These are phyloP conservation scores for Scorias spongiosa DNA, from an alignment of 2,329 filamentous ascomycete species.

Conservation along the genomic window DNA sequence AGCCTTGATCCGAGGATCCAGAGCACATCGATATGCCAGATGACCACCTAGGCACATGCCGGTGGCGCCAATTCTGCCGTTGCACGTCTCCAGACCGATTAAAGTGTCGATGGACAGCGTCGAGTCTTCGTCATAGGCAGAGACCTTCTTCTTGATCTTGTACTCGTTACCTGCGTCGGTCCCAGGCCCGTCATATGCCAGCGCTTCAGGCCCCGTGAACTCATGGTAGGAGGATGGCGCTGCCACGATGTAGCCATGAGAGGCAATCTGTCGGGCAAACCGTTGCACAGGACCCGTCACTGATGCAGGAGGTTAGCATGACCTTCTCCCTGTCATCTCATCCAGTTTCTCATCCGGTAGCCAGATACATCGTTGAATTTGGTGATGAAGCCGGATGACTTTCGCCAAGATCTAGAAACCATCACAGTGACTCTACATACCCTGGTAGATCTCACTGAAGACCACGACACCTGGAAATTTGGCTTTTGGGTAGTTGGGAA, in stretches of 20 bases:
- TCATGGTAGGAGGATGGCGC: slow-evolving; percentile 88
- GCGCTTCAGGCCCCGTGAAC: slow-evolving; percentile 69
- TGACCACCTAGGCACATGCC: slow-evolving; percentile 94
- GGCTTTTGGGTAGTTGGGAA: slow-evolving; percentile 75
- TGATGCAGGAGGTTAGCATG: slow-evolving; percentile 21
- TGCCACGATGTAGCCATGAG: slow-evolving; percentile 84
- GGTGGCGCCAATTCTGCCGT: slow-evolving; percentile 60
- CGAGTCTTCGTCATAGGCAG: slow-evolving; percentile 59
- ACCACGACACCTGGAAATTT: slow-evolving; percentile 78
- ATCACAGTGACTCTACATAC: slow-evolving; percentile 28
- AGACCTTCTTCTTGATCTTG: slow-evolving; percentile 66
- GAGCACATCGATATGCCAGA: slow-evolving; percentile 55
- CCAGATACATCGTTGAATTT: not conserved
- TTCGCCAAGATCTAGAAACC: not conserved
- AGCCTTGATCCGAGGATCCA: slow-evolving; percentile 63
- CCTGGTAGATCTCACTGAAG: slow-evolving; percentile 94
- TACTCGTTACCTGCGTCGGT: slow-evolving; percentile 77
- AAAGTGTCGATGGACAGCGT: slow-evolving; percentile 28
- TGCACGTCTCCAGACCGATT: slow-evolving; percentile 38
- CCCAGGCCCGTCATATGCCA: slow-evolving; percentile 74
- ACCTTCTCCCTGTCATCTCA: not conserved
- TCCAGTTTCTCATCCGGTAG: too few relatives aligned
- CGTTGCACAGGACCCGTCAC: slow-evolving; percentile 82
- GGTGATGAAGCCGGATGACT: not conserved
- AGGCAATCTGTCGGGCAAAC: slow-evolving; percentile 81